Conservation (phyloP, 2,329 filamentous ascomycete species). For the Xylogone sp. region DNA sequence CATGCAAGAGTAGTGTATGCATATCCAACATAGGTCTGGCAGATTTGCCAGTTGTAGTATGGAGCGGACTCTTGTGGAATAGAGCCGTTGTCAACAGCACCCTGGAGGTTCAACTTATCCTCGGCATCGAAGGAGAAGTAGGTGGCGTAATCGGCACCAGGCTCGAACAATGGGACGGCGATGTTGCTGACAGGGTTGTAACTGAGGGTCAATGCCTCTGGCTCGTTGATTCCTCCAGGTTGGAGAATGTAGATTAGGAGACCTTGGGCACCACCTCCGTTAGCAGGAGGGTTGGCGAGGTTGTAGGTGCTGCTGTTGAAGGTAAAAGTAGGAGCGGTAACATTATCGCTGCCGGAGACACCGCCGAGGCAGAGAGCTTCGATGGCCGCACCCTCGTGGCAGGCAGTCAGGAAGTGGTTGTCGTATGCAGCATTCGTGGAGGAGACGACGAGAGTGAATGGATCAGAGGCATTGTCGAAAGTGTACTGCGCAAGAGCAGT, state of each 20-base stretch:
- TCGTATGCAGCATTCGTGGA: conserved; percentile 35
- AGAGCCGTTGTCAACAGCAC: conserved; percentile 32
- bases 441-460: conserved; percentile 38
- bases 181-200: conserved; percentile 36
- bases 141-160: conserved; percentile 17
- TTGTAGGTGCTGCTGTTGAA: conserved; percentile 27
- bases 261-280: conserved; percentile 12
- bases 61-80: conserved; percentile 15
- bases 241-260: conserved; percentile 19
- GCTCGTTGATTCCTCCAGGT: conserved; percentile 24
- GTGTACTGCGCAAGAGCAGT: conserved; percentile 22
- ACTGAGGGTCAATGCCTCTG: conserved; percentile 31
- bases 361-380: conserved; percentile 38
- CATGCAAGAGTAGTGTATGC: conserved; percentile 39
- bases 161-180: conserved; percentile 35
- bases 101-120: conserved; percentile 33
- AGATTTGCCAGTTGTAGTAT: conserved; percentile 39
- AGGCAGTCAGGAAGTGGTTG: conserved; percentile 34
- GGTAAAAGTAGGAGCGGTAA: conserved; percentile 16
- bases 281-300: conserved; percentile 12
- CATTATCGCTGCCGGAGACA: conserved; percentile 8
- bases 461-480: conserved; percentile 31
- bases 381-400: conserved; percentile 44
- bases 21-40: conserved; percentile 37
- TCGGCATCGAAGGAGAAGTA: conserved; percentile 36